Percentiles rank a stretch among this genome's conserved stretches.
These are phyloP conservation scores for Tricholoma hemisulphureum DNA, from an alignment of 768 basidiomycete genomes.

Conservation along the genomic window DNA sequence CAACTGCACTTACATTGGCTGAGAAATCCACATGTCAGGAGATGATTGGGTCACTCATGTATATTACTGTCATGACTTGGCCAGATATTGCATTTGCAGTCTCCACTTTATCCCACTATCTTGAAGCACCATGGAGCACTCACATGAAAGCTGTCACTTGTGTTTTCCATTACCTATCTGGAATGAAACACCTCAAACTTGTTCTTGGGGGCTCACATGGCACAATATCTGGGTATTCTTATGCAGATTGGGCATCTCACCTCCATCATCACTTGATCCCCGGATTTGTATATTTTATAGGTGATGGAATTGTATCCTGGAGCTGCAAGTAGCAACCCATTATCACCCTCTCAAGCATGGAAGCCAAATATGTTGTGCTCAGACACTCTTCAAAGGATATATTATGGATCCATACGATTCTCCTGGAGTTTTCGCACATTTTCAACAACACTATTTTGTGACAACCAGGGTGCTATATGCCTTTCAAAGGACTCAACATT, in stretches of 20 bases:
- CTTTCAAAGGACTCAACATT: neutral
- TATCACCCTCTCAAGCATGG: too few relatives aligned
- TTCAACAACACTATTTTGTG: too few relatives aligned
- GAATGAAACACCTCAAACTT: slow-evolving; percentile 17
- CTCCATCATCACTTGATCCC: slow-evolving; percentile 30
- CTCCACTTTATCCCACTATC: too few relatives aligned
- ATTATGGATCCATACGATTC: slow-evolving; percentile 23
- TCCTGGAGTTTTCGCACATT: too few relatives aligned
- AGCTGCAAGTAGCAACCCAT: too few relatives aligned
- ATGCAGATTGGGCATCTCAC: slow-evolving; percentile 20
- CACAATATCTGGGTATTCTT: slow-evolving; percentile 22
- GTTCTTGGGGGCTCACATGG: slow-evolving; percentile 29
- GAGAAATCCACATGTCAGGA: too few relatives aligned
- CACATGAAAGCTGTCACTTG: slow-evolving; percentile 31
- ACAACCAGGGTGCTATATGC: neutral
- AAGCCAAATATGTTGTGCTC: neutral
- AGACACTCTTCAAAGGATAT: slow-evolving; percentile 8
- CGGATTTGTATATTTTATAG: slow-evolving; percentile 28
- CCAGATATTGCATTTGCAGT: too few relatives aligned
- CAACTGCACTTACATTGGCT: too few relatives aligned
- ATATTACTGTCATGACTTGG: too few relatives aligned
- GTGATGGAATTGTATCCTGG: too few relatives aligned
- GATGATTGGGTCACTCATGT: too few relatives aligned
- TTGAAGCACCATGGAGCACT: slow-evolving; percentile 15
- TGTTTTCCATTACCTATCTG: slow-evolving; percentile 24